Evolutionary conservation across 2,329 filamentous ascomycete genomes (phyloP).

Genomic region (Xenosphaeropsis pyriputrescens): DNA sequence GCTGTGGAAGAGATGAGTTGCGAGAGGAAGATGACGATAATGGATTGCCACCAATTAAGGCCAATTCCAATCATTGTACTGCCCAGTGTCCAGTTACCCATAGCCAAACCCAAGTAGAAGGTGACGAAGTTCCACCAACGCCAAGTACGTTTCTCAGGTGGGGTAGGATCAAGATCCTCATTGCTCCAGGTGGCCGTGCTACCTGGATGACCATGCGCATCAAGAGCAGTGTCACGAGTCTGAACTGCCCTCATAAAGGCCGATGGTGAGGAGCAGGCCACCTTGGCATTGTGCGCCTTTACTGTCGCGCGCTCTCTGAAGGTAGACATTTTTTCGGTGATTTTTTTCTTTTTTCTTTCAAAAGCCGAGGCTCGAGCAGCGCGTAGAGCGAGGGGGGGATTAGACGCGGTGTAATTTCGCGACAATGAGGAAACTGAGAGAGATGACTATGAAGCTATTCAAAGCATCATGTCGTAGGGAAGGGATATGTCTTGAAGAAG

Average conservation of each 20-base stretch:
- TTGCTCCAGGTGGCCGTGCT: conserved; percentile 10
- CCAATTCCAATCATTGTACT: conserved; percentile 25
- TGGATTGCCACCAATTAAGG: conserved; percentile 28
- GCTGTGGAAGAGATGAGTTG: conserved; percentile 25
- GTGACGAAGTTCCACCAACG: conserved; percentile 23
- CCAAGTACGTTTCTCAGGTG: conserved; percentile 23
- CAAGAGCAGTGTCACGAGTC: conserved; percentile 5
- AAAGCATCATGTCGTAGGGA: no score
- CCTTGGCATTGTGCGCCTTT: neutral
- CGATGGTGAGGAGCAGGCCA: conserved; percentile 1
- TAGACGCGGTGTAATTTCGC: no score
- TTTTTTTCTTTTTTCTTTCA: no score
- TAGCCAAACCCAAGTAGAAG: conserved; percentile 23
- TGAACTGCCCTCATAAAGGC: conserved; percentile 1
- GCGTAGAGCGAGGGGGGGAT: no score
- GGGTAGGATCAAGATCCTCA: conserved; percentile 21
- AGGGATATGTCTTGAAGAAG: no score
- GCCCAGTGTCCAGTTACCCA: conserved; percentile 27
- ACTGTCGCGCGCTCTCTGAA: neutral
- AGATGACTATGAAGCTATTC: no score
- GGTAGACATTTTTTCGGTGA: neutral
- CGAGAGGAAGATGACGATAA: conserved; percentile 26
- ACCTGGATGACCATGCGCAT: conserved; percentile 10
- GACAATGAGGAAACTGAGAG: no score
- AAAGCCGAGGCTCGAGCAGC: no score